Evolutionary conservation across 116 monocot species (phyloP).

Genomic region (Trichopus zeylanicus): DNA sequence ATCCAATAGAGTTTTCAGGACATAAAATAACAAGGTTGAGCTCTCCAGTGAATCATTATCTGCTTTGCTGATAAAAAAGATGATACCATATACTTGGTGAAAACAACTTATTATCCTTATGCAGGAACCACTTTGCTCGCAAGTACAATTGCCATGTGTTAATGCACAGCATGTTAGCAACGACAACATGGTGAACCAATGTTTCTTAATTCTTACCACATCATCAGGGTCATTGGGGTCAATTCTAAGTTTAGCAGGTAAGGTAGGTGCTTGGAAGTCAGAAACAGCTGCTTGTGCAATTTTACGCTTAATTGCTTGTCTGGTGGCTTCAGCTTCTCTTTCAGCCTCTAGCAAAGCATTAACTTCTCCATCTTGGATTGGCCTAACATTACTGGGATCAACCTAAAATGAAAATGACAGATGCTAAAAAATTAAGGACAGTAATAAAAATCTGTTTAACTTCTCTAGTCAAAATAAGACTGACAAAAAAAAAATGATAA

Average conservation of each 20-base stretch:
- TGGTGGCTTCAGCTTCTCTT: conserved; percentile 85
- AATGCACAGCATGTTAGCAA: not conserved
- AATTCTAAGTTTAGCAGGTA: conserved; percentile 84
- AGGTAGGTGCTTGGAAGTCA: conserved; percentile 58
- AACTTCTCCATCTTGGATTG: conserved; percentile 34
- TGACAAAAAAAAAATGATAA: no score
- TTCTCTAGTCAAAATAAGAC: no score
- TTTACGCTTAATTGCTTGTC: conserved; percentile 81
- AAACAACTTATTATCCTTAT: not conserved
- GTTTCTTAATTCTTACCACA: conserved; percentile 68
- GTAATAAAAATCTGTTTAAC: no score
- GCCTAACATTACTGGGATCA: conserved; percentile 72
- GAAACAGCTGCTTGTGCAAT: conserved; percentile 78
- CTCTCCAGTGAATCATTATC: not conserved
- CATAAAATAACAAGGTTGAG: not conserved
- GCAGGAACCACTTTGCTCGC: not conserved
- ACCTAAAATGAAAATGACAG: conserved; percentile 33
- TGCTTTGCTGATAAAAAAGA: not conserved
- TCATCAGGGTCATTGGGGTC: conserved; percentile 94
- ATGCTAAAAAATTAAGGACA: no score
- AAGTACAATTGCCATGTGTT: not conserved
- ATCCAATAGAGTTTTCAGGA: no score
- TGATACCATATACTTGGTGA: no score
- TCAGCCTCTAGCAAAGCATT: conserved; percentile 89
- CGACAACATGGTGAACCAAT: not conserved